phyloP scores from a whole-genome alignment of 257 asterid species.

The Penstemon eatonii region DNA sequence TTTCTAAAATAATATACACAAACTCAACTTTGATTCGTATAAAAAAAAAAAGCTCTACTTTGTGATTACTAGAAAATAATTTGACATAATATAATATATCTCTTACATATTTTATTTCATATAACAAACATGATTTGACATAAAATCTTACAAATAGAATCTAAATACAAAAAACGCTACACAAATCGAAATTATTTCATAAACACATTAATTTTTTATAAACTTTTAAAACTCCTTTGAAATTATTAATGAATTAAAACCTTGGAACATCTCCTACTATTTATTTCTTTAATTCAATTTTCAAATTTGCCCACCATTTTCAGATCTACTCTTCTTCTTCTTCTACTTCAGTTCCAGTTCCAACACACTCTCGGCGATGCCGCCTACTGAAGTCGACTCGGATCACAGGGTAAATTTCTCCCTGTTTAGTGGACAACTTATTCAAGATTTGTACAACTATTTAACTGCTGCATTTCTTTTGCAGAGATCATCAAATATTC shows the following conservation, averaged over 20 bases:
- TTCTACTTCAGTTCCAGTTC: not conserved
- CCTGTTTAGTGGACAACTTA: not conserved
- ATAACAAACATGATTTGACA: too few relatives aligned
- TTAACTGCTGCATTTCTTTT: slow-evolving; percentile 19
- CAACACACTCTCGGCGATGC: slow-evolving; percentile 37
- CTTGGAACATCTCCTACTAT: slow-evolving; percentile 18
- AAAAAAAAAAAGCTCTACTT: too few relatives aligned
- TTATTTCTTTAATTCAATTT: slow-evolving; percentile 31
- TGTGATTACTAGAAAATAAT: too few relatives aligned
- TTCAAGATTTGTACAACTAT: not conserved
- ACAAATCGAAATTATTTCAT: too few relatives aligned
- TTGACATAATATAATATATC: too few relatives aligned
- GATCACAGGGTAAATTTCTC: slow-evolving; percentile 55
- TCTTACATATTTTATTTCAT: too few relatives aligned
- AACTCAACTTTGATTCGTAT: too few relatives aligned
- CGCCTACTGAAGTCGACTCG: slow-evolving; percentile 57
- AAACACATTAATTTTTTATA: too few relatives aligned
- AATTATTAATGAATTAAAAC: not conserved
- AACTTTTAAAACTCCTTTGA: too few relatives aligned
- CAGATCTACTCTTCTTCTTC: slow-evolving; percentile 31
- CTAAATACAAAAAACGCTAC: too few relatives aligned
- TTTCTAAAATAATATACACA: too few relatives aligned
- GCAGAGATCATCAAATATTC: slow-evolving; percentile 62
- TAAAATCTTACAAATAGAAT: too few relatives aligned
- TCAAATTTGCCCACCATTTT: slow-evolving; percentile 46